These are phyloP conservation scores for Starmerella geochares DNA, from an alignment of 805 yeast genomes.

Conservation along the genomic window DNA sequence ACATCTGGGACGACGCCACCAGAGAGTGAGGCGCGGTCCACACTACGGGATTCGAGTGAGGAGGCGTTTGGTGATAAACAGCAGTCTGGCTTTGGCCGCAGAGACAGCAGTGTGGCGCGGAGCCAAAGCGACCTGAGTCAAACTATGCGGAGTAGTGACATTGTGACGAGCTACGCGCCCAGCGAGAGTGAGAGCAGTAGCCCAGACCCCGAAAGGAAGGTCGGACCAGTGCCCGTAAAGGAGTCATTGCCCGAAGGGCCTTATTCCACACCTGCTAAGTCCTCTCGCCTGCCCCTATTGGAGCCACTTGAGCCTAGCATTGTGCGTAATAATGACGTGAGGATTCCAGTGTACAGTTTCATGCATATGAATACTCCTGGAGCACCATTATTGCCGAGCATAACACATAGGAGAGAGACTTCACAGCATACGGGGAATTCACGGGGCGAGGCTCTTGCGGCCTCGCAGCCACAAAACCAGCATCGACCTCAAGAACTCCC, in stretches of 20 bases:
- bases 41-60: too few species aligned
- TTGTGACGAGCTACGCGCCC: background rate
- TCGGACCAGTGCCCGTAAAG: too few species aligned
- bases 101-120: too few species aligned
- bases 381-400: background rate
- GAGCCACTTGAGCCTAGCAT: slow-evolving; percentile 13
- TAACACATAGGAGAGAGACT: background rate
- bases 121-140: too few species aligned
- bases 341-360: slow-evolving; percentile 22
- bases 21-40: too few species aligned
- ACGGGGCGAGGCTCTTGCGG: too few species aligned
- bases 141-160: too few species aligned
- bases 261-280: background rate
- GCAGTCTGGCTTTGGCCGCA: background rate
- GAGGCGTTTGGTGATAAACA: background rate
- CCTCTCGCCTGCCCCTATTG: background rate
- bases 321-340: background rate
- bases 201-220: background rate
- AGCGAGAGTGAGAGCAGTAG: background rate
- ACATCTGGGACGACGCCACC: background rate
- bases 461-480: too few species aligned
- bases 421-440: background rate
- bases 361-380: slow-evolving; percentile 9
- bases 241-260: too few species aligned
- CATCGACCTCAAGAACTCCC: too few species aligned